These are phyloP conservation scores for Mycena maculata DNA, from an alignment of 768 basidiomycete species.

Conservation along the genomic window DNA sequence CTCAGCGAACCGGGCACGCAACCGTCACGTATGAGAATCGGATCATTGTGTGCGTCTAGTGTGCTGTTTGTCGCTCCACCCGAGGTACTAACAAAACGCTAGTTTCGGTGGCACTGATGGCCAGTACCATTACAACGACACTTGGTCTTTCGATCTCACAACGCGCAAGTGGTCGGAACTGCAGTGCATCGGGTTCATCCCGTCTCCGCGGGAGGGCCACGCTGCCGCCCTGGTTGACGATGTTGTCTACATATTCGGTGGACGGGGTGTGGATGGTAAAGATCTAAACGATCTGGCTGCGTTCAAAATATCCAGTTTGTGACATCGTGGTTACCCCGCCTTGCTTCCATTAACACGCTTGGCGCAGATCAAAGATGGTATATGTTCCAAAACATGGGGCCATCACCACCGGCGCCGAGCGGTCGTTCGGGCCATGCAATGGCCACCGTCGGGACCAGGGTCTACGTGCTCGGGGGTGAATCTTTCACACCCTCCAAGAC, in stretches of 20 bases:
- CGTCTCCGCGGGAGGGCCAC: constrained; percentile 95
- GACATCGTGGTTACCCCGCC: constrained; percentile 11
- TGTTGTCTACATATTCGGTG: constrained; percentile 97
- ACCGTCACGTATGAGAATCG: constrained; percentile 86
- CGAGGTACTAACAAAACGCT: constrained; percentile 31
- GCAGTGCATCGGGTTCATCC: constrained; percentile 96
- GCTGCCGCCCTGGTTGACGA: constrained; percentile 97
- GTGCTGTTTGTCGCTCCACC: constrained; percentile 17
- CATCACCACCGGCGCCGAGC: constrained; percentile 87
- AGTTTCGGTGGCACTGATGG: constrained; percentile 99
- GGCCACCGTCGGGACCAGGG: constrained; percentile 89
- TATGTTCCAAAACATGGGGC: constrained; percentile 99
- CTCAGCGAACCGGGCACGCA: constrained; percentile 92
- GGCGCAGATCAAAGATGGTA: constrained; percentile 94
- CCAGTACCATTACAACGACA: constrained; percentile 99
- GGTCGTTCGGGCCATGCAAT: constrained; percentile 98
- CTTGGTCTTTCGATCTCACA: constrained; percentile 91
- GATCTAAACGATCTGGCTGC: constrained; percentile 95
- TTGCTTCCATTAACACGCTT: constrained; percentile 21
- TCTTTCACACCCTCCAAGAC: constrained; percentile 77
- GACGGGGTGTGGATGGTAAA: constrained; percentile 95
- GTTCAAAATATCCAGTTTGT: constrained; percentile 96
- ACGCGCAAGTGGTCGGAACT: constrained; percentile 91
- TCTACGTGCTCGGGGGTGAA: constrained; percentile 96
- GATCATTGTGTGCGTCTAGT: constrained; percentile 77